Base-by-base conservation (phyloP, 2,329 filamentous ascomycete species). In the Colletotrichum gigasporum region DNA sequence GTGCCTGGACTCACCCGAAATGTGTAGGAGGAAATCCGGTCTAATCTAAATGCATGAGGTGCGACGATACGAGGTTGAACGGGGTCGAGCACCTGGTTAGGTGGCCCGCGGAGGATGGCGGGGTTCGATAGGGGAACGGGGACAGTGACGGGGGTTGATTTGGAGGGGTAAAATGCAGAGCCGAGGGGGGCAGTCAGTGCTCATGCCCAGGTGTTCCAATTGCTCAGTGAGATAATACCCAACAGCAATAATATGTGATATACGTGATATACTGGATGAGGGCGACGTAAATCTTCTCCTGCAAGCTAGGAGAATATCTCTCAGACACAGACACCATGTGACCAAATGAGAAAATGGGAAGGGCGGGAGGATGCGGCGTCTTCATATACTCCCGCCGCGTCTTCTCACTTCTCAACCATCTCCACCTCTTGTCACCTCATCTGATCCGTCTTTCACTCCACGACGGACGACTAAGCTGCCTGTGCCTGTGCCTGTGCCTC, bases 351-450 rank as follows among this genome's bases (percentile, higher is more conserved):
- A 14, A 51, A 3, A 4, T 20, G 14, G 42, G 11, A 34, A 45
- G 5, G 14, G 12, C 20, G 28, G 28, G 56, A 48, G 47, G 56
- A 37, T 54, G 14, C 41, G 32, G 14, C 48, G 28, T 55, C 41
- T 24, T 65, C 56, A 65, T 62, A 65, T 65, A 64, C 61, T 60
- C 32, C 20, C 41, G 28, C n/a, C n/a, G n/a, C n/a, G n/a, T n/a
- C n/a, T n/a, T 3, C 18, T 42, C 39, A 3, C 39, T 42, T 16
- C 52, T 30, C 12, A 10, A 9, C 11, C 55, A 20, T 26, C 48
- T 30, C 42, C 52, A 26, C 22, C 24, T 48, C 52, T n/a, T n/a
- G 11, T 50, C 47, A 50, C 26, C 12, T 50, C 47, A 50, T 20
- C 2, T 5, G 42, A 50, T 16, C 20, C 12, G 18, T 24, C 20